Evolutionary conservation across 2,329 filamentous ascomycete species (phyloP).

Genomic region (Iodosphaeria phyllophila): DNA sequence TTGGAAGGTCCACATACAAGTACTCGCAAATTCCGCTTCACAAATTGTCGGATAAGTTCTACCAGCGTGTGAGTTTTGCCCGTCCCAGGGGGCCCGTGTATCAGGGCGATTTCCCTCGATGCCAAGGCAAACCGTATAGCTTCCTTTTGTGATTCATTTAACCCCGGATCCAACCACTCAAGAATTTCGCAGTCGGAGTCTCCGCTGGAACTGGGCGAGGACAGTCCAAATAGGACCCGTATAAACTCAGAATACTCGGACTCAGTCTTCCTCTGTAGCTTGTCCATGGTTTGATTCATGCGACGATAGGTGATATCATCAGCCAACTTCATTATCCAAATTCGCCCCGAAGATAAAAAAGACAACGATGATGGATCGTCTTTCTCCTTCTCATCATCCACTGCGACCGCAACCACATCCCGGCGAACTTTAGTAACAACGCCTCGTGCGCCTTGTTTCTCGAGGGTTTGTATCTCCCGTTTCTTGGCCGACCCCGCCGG

Average conservation of each 20-base stretch:
- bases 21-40: slow-evolving; percentile 53
- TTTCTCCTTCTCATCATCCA: slow-evolving; percentile 43
- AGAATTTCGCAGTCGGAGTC: slow-evolving; percentile 26
- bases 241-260: slow-evolving; percentile 40
- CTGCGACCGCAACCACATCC: slow-evolving; percentile 41
- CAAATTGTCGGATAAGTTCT: slow-evolving; percentile 81
- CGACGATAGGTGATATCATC: slow-evolving; percentile 48
- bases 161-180: slow-evolving; percentile 39
- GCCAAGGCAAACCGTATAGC: slow-evolving; percentile 68
- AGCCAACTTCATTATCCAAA: slow-evolving; percentile 49
- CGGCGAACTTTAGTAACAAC: slow-evolving; percentile 49
- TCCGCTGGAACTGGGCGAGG: slow-evolving; percentile 24
- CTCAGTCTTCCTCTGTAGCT: slow-evolving; percentile 36
- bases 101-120: slow-evolving; percentile 65
- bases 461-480: slow-evolving; percentile 51
- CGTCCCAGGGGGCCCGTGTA: slow-evolving; percentile 91
- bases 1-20: slow-evolving; percentile 95
- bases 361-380: no score
- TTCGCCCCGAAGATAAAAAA: slow-evolving; percentile 24
- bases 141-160: slow-evolving; percentile 50
- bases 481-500: slow-evolving; percentile 54
- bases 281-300: slow-evolving; percentile 45
- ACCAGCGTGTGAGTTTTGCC: slow-evolving; percentile 95
- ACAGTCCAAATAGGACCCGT: slow-evolving; percentile 41
- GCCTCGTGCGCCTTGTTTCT: slow-evolving; percentile 47